Evolutionary conservation across 2,329 filamentous ascomycete species (phyloP), one percentile per base, ranked within the genome.

Genomic region (Penicillium fuscoglaucum): DNA sequence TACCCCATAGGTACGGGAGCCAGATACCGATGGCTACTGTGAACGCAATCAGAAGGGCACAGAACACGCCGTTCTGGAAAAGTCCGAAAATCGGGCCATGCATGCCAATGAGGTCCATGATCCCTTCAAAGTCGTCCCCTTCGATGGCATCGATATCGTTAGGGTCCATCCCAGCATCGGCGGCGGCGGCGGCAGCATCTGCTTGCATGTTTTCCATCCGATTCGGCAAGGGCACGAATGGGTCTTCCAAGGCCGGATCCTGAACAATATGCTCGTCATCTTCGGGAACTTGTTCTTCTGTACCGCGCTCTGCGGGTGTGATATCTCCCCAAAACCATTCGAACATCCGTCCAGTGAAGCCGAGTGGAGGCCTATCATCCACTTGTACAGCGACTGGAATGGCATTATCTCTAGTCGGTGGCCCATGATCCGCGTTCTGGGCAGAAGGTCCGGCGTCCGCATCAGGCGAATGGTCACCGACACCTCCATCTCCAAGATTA

Each of bases 61-160:
- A 96, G 75, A 99, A 99, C 17, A 97, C 87, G 55, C 90, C 92
- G 66, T 99, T 99, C 70, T 99, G 95, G 65, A 98, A 87, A 6
- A 99, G 83, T 3, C 91, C 92, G 15, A 89, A 88, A 3, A 99
- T 82, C 0, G 95, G 95, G 0, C 95, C 95, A 69, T 96, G 91
- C 90, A 99, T 96, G 39, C 95, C 95, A 59, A 99, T 89, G 17
- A 99, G 84, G 73, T 99, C 95, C 80, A 99, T 87, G 52, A 99
- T 90, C 0, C 95, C 95, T 72, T 99, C 95, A 17, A 99, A 86
- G 70, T 99, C 95, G 75, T 99, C 95, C 10, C 90, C 90, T 65
- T 82, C 80, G 17, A 78, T 73, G n/a, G 76, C 79, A 63, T 83
- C 80, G 47, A 73, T 78, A 60, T 87, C 85, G 46, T 87, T 85